Percentiles rank a stretch among this genome's conserved stretches.
phyloP scores from a whole-genome alignment of 495 filamentous ascomycete genomes.

The Xylaria flabelliformis region DNA sequence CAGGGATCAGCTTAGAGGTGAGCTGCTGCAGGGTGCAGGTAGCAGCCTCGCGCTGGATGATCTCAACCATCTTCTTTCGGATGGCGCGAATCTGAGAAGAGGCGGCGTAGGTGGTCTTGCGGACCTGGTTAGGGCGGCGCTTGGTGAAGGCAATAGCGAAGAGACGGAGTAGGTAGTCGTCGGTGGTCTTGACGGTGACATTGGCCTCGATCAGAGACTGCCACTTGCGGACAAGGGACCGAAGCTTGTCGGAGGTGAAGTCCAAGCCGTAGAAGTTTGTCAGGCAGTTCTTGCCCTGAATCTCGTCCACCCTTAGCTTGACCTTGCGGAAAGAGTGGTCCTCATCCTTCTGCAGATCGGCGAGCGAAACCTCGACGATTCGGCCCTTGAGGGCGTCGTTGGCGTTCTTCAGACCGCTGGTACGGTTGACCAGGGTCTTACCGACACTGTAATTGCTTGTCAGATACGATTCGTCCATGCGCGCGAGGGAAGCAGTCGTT shows the following conservation, averaged over 20 bases:
- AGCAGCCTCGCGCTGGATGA: conserved; percentile 93
- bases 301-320: conserved; percentile 97
- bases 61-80: conserved; percentile 99
- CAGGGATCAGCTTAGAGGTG: conserved; percentile 96
- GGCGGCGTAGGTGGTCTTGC: conserved; percentile 98
- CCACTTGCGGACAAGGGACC: conserved; percentile 99
- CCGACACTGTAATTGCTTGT: conserved; percentile 73
- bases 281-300: conserved; percentile 99
- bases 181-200: conserved; percentile 98
- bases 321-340: conserved; percentile 99
- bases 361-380: conserved; percentile 98
- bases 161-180: conserved; percentile 97
- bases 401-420: conserved; percentile 99
- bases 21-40: conserved; percentile 94
- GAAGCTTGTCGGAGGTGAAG: conserved; percentile 99
- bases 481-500: conserved; percentile 21
- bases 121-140: conserved; percentile 97
- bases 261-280: conserved; percentile 99
- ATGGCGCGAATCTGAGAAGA: conserved; percentile 96
- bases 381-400: conserved; percentile 98
- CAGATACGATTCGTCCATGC: conserved; percentile 36
- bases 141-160: conserved; percentile 99
- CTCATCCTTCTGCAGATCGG: conserved; percentile 99
- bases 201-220: conserved; percentile 99
- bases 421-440: conserved; percentile 98